phyloP scores from a whole-genome alignment of 768 basidiomycete species.

The Hericium erinaceus region DNA sequence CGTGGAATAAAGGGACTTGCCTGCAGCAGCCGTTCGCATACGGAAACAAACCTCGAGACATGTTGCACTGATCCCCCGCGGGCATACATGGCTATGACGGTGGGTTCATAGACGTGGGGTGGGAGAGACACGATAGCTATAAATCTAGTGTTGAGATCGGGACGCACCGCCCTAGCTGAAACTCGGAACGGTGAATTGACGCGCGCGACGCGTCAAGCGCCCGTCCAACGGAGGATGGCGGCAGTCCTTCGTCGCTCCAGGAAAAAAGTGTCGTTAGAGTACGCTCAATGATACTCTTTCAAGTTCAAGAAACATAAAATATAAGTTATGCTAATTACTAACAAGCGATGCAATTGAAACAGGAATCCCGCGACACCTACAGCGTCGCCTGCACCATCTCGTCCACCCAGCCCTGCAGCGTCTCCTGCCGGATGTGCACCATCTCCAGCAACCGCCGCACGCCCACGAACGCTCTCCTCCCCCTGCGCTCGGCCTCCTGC shows the following conservation, averaged over 20 bases:
- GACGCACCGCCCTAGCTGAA: too few relatives aligned
- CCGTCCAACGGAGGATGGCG: too few relatives aligned
- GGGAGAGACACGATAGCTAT: too few relatives aligned
- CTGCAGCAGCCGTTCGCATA: not conserved
- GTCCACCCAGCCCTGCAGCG: constrained; percentile 45
- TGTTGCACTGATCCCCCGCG: not conserved
- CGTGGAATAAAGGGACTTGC: not conserved
- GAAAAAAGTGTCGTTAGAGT: too few relatives aligned
- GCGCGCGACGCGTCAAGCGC: too few relatives aligned
- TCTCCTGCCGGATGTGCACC: constrained; percentile 57
- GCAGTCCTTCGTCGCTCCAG: too few relatives aligned
- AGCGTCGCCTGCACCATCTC: constrained; percentile 47
- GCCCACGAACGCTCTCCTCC: constrained; percentile 61
- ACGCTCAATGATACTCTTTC: too few relatives aligned
- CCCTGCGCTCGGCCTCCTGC: constrained; percentile 60
- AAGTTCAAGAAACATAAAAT: not conserved
- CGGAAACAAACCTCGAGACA: not conserved
- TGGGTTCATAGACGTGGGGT: not conserved
- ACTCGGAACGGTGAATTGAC: too few relatives aligned
- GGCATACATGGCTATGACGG: not conserved
- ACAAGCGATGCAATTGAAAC: not conserved
- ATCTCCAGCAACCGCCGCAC: constrained; percentile 52
- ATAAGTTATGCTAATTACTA: not conserved
- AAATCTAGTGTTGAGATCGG: too few relatives aligned
- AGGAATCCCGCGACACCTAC: not conserved